Base-by-base conservation (phyloP, 2,329 filamentous ascomycete species). In the Pseudopyricularia javanii region DNA sequence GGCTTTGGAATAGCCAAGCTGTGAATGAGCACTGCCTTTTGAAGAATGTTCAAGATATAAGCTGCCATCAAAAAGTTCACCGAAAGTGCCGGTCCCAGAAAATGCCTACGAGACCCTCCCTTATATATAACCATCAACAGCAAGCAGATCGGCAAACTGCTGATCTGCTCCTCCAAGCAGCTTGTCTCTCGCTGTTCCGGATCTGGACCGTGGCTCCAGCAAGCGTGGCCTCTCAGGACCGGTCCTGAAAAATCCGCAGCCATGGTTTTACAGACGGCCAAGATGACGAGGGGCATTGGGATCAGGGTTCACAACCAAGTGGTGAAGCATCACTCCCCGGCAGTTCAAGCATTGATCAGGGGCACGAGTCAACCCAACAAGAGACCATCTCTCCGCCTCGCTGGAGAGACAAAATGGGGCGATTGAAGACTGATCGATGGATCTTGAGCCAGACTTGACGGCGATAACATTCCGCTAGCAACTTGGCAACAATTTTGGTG, bases 1-100 rank as follows among this genome's bases (percentile, higher is more conserved):
- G 54, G 56, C 6, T 55, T 55, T 37, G 56, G 56, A 2, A 48
- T 57, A 14, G 49, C 56, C n/a, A 54, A 54, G 52, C 22, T 57
- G 47, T 57, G n/a, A 17, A 7, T 17, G 22, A 17, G 40, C n/a
- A 24, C n/a, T 45, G 15, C 40, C 32, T 7, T 33, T 14, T 7
- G 14, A 14, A 14, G 7, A 33, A 33, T 33, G 32, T 14, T 33
- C 7, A 33, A 33, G 7, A 33, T 7, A 33, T 14, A 33, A 33
- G 32, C 32, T 33, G 32, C 32, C 14, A 33, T 33, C 32, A 7
- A 33, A 35, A 7, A n/a, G 14, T 35, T 35, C 4, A 5, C 34
- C 34, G 5, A 12, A 5, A 12, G 14, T 12, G 34, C n/a, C n/a
- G n/a, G n/a, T n/a, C n/a, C n/a, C n/a, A n/a, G n/a, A n/a, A n/a